A percentile compares a stretch with the other conserved stretches of the same genome.
Evolutionary conservation across 1,284 basidiomycete genomes (phyloP).

Genomic region (Termitomyces sp.): DNA sequence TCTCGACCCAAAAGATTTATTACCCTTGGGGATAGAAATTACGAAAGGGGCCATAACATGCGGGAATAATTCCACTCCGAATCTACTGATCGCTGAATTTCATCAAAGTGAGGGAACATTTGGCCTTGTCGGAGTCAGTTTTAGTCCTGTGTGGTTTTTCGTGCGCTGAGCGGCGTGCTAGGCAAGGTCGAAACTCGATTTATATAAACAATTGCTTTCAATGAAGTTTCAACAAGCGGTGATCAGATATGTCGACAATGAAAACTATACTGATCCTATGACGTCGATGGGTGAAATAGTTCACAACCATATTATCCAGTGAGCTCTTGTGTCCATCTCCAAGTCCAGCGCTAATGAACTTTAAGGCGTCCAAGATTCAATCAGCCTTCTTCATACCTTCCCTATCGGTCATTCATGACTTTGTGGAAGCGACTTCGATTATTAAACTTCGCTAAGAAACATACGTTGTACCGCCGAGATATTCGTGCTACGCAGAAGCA

Average conservation of each 20-base stretch:
- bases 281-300: conserved; percentile 58
- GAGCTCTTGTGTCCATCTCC: conserved; percentile 17
- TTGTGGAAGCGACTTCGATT: conserved; percentile 53
- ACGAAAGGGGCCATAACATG: conserved; percentile 73
- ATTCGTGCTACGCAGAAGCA: conserved; percentile 21
- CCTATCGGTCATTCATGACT: conserved; percentile 44
- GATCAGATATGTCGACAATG: conserved; percentile 72
- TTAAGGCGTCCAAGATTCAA: conserved; percentile 26
- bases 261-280: conserved; percentile 67
- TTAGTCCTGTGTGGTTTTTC: background rate
- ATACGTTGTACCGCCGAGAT: conserved; percentile 24
- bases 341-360: background rate
- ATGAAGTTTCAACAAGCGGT: conserved; percentile 65
- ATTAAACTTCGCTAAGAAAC: conserved; percentile 33
- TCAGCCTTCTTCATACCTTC: conserved; percentile 33
- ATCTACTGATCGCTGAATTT: conserved; percentile 77
- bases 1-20: conserved; percentile 70
- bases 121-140: conserved; percentile 64
- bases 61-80: conserved; percentile 82
- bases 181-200: conserved; percentile 75
- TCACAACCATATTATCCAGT: conserved; percentile 57
- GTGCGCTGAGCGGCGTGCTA: conserved; percentile 24
- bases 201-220: conserved; percentile 74
- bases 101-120: conserved; percentile 69
- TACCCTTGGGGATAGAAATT: conserved; percentile 76